These are phyloP conservation scores for Phytophthora ohioensis DNA, from an alignment of 352 stramenopile genomes.

Conservation along the genomic window DNA sequence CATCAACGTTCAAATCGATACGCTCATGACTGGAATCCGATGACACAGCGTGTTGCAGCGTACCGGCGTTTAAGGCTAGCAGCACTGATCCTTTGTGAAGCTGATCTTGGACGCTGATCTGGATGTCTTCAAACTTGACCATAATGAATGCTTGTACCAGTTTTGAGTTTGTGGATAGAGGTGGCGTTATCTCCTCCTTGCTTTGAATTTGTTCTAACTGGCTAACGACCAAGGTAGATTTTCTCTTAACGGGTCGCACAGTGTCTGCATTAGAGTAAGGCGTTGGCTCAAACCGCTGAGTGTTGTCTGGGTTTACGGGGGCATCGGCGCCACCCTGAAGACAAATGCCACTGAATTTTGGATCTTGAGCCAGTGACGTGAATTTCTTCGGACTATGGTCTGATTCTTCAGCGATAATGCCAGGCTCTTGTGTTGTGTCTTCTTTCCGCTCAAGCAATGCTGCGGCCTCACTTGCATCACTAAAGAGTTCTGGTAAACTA, in stretches of 20 bases:
- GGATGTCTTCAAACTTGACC: slow-evolving; percentile 81
- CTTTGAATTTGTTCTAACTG: slow-evolving; percentile 13
- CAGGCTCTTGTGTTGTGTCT: slow-evolving; percentile 2
- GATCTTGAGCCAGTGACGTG: slow-evolving; percentile 74
- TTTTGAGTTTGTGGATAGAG: slow-evolving; percentile 16
- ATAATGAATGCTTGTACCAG: slow-evolving; percentile 69
- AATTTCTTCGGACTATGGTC: slow-evolving; percentile 64
- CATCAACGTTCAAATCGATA: slow-evolving; percentile 69
- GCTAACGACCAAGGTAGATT: slow-evolving; percentile 20
- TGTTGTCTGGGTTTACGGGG: slow-evolving; percentile 10
- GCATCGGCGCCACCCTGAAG: slow-evolving; percentile 35
- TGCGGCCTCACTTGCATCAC: slow-evolving; percentile 20
- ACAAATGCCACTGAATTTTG: slow-evolving; percentile 75
- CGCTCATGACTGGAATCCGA: slow-evolving; percentile 57
- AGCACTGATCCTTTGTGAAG: slow-evolving; percentile 75
- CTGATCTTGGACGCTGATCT: slow-evolving; percentile 79
- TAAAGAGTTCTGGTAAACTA: slow-evolving; percentile 56
- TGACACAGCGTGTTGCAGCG: slow-evolving; percentile 64
- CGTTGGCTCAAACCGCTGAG: slow-evolving; percentile 33
- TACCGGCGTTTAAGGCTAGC: slow-evolving; percentile 67
- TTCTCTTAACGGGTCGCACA: slow-evolving; percentile 22
- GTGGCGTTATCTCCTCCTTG: slow-evolving; percentile 11
- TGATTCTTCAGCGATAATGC: slow-evolving; percentile 10
- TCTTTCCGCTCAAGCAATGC: slow-evolving; percentile 30
- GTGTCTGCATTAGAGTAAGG: slow-evolving; percentile 42